Evolutionary conservation across 2,329 filamentous ascomycete species (phyloP), one percentile per base, ranked within the genome.

Genomic region (Huntiella decipiens): DNA sequence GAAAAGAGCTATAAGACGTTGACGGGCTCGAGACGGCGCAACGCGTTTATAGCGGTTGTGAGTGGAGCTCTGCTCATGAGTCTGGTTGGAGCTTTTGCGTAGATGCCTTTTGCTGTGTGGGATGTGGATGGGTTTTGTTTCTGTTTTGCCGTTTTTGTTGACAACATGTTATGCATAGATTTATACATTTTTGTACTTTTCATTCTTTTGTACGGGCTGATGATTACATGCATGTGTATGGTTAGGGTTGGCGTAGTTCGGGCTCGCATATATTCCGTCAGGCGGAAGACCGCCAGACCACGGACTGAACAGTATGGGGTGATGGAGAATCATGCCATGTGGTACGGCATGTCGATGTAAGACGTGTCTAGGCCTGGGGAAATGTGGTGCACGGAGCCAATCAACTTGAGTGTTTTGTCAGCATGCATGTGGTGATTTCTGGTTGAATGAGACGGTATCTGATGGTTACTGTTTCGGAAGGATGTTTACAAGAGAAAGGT

Each of bases 1-100:
- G 79, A 84, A 53, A 79, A 82, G 64, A 83, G 78, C 59, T 84
- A 82, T 66, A 70, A 67, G 53, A 65, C 72, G 15, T 62, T 85
- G 34, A 70, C 69, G 48, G 80, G 80, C 0, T 70, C 61, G 55
- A 73, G 65, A 54, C 66, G 80, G 32, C 61, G 76, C 10, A 66
- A 71, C 43, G 80, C 80, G 0, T 82, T 75, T 47, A 48, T 75
- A 28, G 63, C 77, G 4, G 78, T 85, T 2, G 65, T 77, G 22
- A 63, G 64, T 1, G 80, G 80, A 0, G 77, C 80, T 0, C 62
- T 69, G 43, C 64, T 80, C 43, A 85, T 85, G 80, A 77, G 78
- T 32, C 57, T 75, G 11, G 78, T 85, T 0, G 79, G 79, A 1
- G 79, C 79, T 6, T 83, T 82, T 69, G 79, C 79, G 7, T 83